A percentile compares a stretch with the other conserved stretches of the same genome.
Evolutionary conservation across 805 yeast species (phyloP).

Genomic region (Osmozyma mogii): DNA sequence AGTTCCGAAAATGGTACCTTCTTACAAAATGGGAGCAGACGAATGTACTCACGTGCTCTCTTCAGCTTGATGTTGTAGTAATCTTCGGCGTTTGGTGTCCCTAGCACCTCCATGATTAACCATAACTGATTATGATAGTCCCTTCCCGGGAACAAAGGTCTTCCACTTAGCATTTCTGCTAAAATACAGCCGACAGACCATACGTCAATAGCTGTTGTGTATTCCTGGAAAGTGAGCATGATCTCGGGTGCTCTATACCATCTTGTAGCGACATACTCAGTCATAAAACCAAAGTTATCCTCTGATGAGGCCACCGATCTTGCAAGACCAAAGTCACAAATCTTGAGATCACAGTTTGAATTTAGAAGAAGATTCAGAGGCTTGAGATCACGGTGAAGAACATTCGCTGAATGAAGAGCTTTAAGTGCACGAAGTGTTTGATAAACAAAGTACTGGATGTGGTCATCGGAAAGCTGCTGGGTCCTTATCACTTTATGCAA

Average conservation of each 20-base stretch:
- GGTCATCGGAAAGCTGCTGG: slow-evolving; percentile 83
- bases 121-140: slow-evolving; percentile 89
- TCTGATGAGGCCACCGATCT: slow-evolving; percentile 54
- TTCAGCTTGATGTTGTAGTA: slow-evolving; percentile 65
- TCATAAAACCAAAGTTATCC: slow-evolving; percentile 74
- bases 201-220: slow-evolving; percentile 90
- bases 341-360: slow-evolving; percentile 87
- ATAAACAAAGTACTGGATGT: slow-evolving; percentile 86
- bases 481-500: slow-evolving; percentile 73
- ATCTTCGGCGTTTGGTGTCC: slow-evolving; percentile 81
- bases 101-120: slow-evolving; percentile 75
- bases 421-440: slow-evolving; percentile 87
- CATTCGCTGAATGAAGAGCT: slow-evolving; percentile 89
- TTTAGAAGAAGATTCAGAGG: slow-evolving; percentile 83
- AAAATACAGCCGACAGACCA: slow-evolving; percentile 97
- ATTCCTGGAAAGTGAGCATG: slow-evolving; percentile 89
- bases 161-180: slow-evolving; percentile 81
- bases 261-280: slow-evolving; percentile 95
- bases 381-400: slow-evolving; percentile 86
- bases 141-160: slow-evolving; percentile 88
- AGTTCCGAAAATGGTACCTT: slow-evolving; percentile 42
- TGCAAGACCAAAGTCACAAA: slow-evolving; percentile 93
- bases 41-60: slow-evolving; percentile 83
- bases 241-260: slow-evolving; percentile 98
- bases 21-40: slow-evolving; percentile 61